Percentiles rank a stretch among this genome's conserved stretches.
These are phyloP conservation scores for Solanum bukasovii DNA, from an alignment of 257 asterid genomes.

Conservation along the genomic window DNA sequence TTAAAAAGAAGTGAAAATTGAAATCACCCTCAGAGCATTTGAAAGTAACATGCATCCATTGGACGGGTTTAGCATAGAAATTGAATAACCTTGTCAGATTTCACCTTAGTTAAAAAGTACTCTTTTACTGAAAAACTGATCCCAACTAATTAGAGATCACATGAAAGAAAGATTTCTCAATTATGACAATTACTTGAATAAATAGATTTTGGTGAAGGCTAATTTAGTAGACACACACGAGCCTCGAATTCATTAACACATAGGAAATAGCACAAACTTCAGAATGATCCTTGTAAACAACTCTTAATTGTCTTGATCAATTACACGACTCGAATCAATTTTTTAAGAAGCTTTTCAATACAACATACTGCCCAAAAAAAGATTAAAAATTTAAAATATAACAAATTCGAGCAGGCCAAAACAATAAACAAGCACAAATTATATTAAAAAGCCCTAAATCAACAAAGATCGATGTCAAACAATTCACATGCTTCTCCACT, in stretches of 20 bases:
- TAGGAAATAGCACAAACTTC: not conserved
- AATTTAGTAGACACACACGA: not conserved
- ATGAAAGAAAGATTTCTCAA: not conserved
- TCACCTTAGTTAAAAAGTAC: not conserved
- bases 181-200: not conserved
- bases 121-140: not conserved
- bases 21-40: not conserved
- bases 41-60: not conserved
- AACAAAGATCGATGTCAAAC: not conserved
- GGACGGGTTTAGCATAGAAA: not conserved
- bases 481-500: not conserved
- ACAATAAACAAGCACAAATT: not conserved
- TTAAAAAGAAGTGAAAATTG: not conserved
- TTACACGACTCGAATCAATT: not conserved
- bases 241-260: not conserved
- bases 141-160: not conserved
- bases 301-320: not conserved
- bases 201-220: not conserved
- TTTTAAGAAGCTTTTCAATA: not conserved
- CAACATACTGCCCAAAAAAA: not conserved
- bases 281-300: not conserved
- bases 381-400: not conserved
- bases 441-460: not conserved
- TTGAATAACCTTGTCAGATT: not conserved
- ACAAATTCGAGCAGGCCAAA: not conserved